phyloP scores from a whole-genome alignment of 2,329 filamentous ascomycete genomes.

The Metarhizium humberi region DNA sequence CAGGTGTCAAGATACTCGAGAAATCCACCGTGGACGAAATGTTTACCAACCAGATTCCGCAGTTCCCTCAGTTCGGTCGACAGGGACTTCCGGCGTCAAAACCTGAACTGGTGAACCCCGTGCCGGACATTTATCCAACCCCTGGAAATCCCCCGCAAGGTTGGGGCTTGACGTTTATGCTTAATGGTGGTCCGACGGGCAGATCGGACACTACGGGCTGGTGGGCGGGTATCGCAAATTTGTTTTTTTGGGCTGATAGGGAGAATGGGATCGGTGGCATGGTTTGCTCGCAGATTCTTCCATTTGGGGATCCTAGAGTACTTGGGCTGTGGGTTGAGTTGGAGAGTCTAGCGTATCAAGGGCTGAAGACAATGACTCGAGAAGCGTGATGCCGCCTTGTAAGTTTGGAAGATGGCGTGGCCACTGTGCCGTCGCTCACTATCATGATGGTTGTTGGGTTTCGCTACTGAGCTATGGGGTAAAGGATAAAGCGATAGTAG shows the following conservation, averaged over 20 bases:
- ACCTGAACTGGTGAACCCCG: constrained; percentile 34
- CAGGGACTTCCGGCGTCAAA: constrained; percentile 35
- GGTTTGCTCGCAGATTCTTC: constrained; percentile 39
- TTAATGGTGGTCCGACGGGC: constrained; percentile 41
- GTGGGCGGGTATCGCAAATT: constrained; percentile 52
- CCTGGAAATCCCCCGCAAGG: constrained; percentile 44
- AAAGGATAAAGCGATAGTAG: too few relatives aligned
- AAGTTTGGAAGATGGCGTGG: too few relatives aligned
- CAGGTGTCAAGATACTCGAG: constrained; percentile 42
- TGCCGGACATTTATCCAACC: constrained; percentile 41
- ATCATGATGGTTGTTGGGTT: too few relatives aligned
- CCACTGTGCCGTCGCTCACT: too few relatives aligned
- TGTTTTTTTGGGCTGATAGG: constrained; percentile 55
- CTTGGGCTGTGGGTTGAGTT: constrained; percentile 28
- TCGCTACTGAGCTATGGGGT: too few relatives aligned
- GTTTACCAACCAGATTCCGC: constrained; percentile 54
- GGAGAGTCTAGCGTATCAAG: constrained; percentile 27
- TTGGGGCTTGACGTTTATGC: constrained; percentile 53
- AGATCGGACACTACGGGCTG: constrained; percentile 38
- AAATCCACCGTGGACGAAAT: constrained; percentile 51
- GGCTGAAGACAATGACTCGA: neutral
- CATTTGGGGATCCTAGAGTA: constrained; percentile 35
- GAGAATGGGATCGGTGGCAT: constrained; percentile 49
- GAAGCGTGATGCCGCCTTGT: too few relatives aligned
- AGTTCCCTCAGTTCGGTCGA: constrained; percentile 42